These are phyloP conservation scores for Candida berthetii DNA, from an alignment of 805 yeast species.

Conservation along the genomic window DNA sequence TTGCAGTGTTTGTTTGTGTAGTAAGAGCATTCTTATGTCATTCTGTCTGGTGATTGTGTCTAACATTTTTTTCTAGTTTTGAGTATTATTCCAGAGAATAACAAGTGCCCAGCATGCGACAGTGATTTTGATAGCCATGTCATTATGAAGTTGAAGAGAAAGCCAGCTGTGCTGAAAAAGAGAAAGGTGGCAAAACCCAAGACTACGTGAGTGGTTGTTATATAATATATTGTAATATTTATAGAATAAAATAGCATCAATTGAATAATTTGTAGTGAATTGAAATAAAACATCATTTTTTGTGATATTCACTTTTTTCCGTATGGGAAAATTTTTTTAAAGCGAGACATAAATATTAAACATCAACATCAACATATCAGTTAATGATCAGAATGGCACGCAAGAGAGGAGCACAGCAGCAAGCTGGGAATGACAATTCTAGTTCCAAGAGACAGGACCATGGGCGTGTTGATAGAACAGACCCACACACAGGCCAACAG, in stretches of 20 bases:
- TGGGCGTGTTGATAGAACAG: neutral
- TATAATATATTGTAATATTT: too few species aligned
- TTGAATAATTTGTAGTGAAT: too few species aligned
- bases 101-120: slow-evolving; percentile 82
- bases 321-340: too few species aligned
- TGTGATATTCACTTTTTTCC: too few species aligned
- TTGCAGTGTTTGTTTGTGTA: slow-evolving; percentile 91
- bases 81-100: slow-evolving; percentile 60
- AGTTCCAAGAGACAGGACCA: neutral
- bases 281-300: too few species aligned
- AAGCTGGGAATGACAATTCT: too few species aligned
- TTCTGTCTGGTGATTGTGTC: too few species aligned
- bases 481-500: neutral
- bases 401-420: neutral
- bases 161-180: slow-evolving; percentile 45
- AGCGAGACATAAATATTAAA: too few species aligned
- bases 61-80: slow-evolving; percentile 24
- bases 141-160: slow-evolving; percentile 48
- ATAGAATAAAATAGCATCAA: too few species aligned
- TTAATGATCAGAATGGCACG: neutral
- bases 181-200: slow-evolving; percentile 10
- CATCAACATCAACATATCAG: too few species aligned
- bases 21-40: too few species aligned
- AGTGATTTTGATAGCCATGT: slow-evolving; percentile 66
- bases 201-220: too few species aligned